Conservation (phyloP, 2,329 filamentous ascomycete species). For the Fusarium pseudoanthophilum region DNA sequence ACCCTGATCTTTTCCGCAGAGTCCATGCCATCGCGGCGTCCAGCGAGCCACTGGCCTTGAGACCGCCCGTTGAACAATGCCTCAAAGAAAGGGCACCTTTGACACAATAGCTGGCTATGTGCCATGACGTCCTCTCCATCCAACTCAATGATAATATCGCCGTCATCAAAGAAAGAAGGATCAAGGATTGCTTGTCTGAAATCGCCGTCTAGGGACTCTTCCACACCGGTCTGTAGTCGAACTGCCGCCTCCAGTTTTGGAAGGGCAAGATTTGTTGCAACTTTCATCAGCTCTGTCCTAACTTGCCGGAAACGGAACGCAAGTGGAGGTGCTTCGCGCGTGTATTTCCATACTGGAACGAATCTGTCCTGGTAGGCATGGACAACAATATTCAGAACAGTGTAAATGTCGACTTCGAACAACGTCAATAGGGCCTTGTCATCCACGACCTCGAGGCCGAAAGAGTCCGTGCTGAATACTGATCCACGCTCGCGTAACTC, state of each 20-base stretch:
- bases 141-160: constrained; percentile 82
- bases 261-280: constrained; percentile 79
- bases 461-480: constrained; percentile 43
- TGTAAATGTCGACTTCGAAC: constrained; percentile 76
- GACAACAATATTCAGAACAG: constrained; percentile 80
- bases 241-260: constrained; percentile 79
- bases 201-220: constrained; percentile 73
- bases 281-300: constrained; percentile 85
- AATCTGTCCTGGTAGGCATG: constrained; percentile 84
- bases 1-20: constrained; percentile 67
- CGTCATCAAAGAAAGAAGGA: constrained; percentile 77
- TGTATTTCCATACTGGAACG: constrained; percentile 88
- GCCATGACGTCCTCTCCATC: constrained; percentile 76
- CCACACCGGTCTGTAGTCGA: constrained; percentile 75
- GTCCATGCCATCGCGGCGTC: constrained; percentile 63
- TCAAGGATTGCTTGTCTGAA: constrained; percentile 77
- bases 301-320: constrained; percentile 82
- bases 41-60: constrained; percentile 82
- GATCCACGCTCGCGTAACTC: constrained; percentile 58
- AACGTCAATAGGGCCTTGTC: constrained; percentile 72
- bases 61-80: constrained; percentile 91
- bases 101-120: constrained; percentile 83
- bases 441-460: constrained; percentile 52
- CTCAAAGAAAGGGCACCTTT: constrained; percentile 91
- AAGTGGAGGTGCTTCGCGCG: constrained; percentile 70